Base-by-base conservation (phyloP, 148 eudicot genomes). In the Rheum nobile region DNA sequence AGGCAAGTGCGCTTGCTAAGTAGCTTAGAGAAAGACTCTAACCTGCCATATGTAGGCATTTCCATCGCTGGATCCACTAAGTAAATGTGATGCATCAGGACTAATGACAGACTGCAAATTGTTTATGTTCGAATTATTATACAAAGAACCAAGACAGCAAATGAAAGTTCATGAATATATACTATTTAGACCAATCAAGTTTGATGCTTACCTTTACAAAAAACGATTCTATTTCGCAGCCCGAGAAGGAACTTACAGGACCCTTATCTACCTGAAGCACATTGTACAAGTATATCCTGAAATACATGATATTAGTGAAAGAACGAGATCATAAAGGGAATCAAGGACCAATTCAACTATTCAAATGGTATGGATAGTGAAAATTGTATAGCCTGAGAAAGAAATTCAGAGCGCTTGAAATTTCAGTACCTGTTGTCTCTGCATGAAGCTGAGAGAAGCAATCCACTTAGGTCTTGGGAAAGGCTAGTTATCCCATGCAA, bases 1-100 rank as follows among this genome's bases (percentile, higher is more conserved):
- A 6, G 4, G 39, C 41, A 65, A 65, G 39, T 65, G 35, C 12
- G 67, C 19, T 61, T 28, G 37, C 37, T 13, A 61, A 28, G 35
- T 61, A 31, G 67, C 19, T 4, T 7, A 35, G 29, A 74, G 19
- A 74, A 48, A 73, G 55, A 65, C 9, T 31, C 41, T 52, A 71
- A 84, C 98, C 98, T 94, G 96, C 98, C 98, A 94, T 71, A 94
- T 81, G 82, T 94, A 91, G 59, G 93, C 96, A 82, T 88, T 85
- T 80, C 96, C 90, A 72, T 94, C 97, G 71, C 85, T 82, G 21
- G 97, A 94, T 73, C 98, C 98, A 84, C 96, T 77, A 39, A 94
- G 84, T 63, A 94, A 81, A 71, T 94, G 96, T 73, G 89, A 83
- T 67, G 89, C 97, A 84, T 94, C 98, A 77, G 97, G 97, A 61